Evolutionary conservation across 2,329 filamentous ascomycete genomes (phyloP).

Genomic region (Claviceps africana): DNA sequence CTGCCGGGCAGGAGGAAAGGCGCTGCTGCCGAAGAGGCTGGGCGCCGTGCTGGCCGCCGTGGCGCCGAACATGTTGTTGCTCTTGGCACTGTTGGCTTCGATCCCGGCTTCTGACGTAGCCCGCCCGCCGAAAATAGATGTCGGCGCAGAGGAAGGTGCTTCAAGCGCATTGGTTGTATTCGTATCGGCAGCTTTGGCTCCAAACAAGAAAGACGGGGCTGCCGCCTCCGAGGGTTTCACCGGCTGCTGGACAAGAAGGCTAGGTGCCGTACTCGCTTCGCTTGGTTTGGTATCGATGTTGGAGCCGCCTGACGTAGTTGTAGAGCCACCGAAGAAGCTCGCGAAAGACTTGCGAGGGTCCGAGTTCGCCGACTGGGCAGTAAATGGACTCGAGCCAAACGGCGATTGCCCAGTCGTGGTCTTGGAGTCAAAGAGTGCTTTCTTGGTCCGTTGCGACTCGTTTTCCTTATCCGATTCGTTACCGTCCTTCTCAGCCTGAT

Average conservation of each 20-base stretch:
- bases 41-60: conserved; percentile 8
- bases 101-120: conserved; percentile 3
- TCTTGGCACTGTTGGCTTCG: conserved; percentile 4
- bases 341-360: conserved; percentile 14
- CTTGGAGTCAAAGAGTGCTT: conserved; percentile 19
- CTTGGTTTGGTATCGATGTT: conserved; percentile 15
- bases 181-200: conserved; percentile 17
- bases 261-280: conserved; percentile 23
- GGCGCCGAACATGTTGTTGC: conserved; percentile 13
- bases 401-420: conserved; percentile 15
- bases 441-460: conserved; percentile 22
- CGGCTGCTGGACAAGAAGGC: conserved; percentile 8
- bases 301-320: neutral
- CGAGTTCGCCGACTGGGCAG: conserved; percentile 16
- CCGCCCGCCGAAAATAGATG: conserved; percentile 7
- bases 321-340: conserved; percentile 12
- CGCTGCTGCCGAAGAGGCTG: conserved; percentile 4
- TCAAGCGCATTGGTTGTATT: conserved; percentile 13
- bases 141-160: conserved; percentile 6
- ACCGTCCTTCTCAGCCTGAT: conserved; percentile 19
- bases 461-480: conserved; percentile 33
- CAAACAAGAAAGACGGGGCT: conserved; percentile 20
- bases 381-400: conserved; percentile 19
- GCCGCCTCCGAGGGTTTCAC: conserved; percentile 8
- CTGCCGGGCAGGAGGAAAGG: conserved; percentile 10